Conservation (phyloP, 139 green algal species). For the Nannochloris sp. region DNA sequence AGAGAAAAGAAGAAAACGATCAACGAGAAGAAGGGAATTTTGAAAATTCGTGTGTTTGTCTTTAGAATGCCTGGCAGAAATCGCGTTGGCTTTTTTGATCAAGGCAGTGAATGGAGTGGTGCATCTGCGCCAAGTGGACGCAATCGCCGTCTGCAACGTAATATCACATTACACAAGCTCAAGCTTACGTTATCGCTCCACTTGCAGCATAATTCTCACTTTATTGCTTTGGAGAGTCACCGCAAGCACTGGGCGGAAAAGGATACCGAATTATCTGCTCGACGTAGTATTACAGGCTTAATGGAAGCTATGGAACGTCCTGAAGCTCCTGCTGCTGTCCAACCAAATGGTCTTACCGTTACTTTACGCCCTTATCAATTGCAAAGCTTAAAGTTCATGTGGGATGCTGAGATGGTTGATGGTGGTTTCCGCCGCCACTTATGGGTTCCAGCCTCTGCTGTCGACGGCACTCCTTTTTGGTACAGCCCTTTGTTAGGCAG, state of each 20-base stretch:
- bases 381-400: conserved; percentile 65
- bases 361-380: conserved; percentile 50
- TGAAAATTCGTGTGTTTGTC: background rate
- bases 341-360: conserved; percentile 50
- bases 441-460: conserved; percentile 12
- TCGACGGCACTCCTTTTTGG: conserved; percentile 17
- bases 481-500: no score
- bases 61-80: no score
- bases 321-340: conserved; percentile 27
- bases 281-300: conserved; percentile 7
- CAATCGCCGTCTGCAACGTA: background rate
- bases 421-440: conserved; percentile 24
- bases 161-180: conserved; percentile 11
- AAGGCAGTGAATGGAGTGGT: no score
- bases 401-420: conserved; percentile 33
- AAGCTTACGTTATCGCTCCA: background rate
- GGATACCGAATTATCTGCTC: background rate
- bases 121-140: no score
- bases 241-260: background rate
- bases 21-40: background rate
- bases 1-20: no score
- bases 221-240: background rate
- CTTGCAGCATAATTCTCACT: background rate
- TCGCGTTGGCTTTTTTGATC: no score
- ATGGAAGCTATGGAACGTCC: conserved; percentile 22